Conservation (phyloP, 2,329 filamentous ascomycete genomes). For the Sporothrix mexicana region DNA sequence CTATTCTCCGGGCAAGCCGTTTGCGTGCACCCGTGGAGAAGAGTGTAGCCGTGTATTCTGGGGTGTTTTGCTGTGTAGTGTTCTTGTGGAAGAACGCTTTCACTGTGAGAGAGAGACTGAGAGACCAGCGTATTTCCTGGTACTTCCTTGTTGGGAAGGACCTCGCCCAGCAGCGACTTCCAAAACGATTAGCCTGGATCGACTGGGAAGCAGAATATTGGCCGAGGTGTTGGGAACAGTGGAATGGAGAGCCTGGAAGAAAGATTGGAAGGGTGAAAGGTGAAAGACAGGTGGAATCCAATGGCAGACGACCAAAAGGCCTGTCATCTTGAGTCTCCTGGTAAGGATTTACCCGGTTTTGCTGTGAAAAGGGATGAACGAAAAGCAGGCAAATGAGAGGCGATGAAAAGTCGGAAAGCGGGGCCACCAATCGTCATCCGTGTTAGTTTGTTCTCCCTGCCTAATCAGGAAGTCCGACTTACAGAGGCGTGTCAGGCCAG, state of each 20-base stretch:
- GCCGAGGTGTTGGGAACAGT: not conserved
- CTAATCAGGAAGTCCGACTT: conserved; percentile 27
- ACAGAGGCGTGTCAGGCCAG: conserved; percentile 10
- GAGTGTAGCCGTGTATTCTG: no score
- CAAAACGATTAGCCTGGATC: not conserved
- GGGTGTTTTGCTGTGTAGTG: not conserved
- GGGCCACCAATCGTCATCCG: not conserved
- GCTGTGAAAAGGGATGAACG: not conserved
- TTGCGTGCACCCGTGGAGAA: not conserved
- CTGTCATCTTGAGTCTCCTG: not conserved
- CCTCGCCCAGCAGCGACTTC: not conserved
- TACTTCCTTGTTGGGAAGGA: not conserved
- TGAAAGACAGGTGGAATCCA: not conserved
- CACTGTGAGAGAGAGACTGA: not conserved
- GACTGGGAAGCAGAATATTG: not conserved
- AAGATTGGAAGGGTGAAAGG: not conserved
- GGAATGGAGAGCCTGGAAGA: not conserved
- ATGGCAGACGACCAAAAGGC: not conserved
- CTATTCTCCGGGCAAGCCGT: not conserved
- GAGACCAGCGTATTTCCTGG: not conserved
- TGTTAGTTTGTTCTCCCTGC: conserved; percentile 4
- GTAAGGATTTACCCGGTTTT: conserved; percentile 26
- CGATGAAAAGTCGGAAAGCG: not conserved
- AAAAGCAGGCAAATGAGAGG: not conserved
- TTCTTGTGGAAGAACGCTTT: conserved; percentile 3